Base-by-base conservation (phyloP, 148 eudicot genomes). In the Nepenthes mirabilis region DNA sequence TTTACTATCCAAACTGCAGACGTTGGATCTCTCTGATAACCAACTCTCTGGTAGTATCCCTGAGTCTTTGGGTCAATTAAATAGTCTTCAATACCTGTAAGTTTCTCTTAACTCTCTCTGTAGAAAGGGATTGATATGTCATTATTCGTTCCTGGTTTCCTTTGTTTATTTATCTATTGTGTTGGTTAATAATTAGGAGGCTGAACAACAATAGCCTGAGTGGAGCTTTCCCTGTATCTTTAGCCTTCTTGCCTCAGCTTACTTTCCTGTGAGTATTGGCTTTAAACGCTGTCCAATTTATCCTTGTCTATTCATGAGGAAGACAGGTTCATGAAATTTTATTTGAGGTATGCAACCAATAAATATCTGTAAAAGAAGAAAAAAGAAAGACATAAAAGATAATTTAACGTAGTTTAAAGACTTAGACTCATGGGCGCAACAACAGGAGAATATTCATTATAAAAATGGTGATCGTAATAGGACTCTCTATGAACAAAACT, bases 1-100 rank as follows among this genome's bases (percentile, higher is more conserved):
- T 2, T 69, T 68, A 34, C 78, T 91, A 36, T 63, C 68, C 11
- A 83, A 80, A 62, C 84, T 91, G 36, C 85, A 83, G 52, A 88
- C 96, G 13, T 65, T 91, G 74, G 98, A 91, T 80, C 85, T 91
- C 47, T 91, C 98, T 8, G 85, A 74, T 37, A 91, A 91, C 68
- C 75, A 74, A 58, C 75, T 91, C 61, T 71, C 76, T 35, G 90
- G 83, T 49, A 74, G 71, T 40, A 71, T 91, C 36, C 96, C 98
- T 10, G 83, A 64, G 43, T 61, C 88, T 60, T 61, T 91, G 66
- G 84, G 81, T 32, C 80, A 70, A 40, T 71, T 82, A 50, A 75
- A 74, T 37, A 77, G 66, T 54, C 86, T 91, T 88, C 52, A 49
- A n/a, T 49, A 49, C 52, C 14, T 49, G 97, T 89, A 74, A 74